phyloP scores from a whole-genome alignment of 305 asterid species.

The Fraxinus greggii region DNA sequence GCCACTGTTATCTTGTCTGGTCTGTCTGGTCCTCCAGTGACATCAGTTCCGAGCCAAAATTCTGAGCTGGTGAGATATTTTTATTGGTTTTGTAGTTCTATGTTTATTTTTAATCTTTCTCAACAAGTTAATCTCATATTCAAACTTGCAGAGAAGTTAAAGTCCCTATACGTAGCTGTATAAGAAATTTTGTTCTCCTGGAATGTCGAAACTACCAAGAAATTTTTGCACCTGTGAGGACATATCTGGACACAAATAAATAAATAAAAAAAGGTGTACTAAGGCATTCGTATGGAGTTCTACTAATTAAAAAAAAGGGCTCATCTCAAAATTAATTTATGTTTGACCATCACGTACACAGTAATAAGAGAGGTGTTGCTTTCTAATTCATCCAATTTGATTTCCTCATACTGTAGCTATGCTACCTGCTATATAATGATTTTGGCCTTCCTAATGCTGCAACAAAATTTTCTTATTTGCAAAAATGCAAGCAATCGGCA shows the following conservation, averaged over 20 bases:
- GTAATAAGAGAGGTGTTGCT: not conserved
- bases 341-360: not conserved
- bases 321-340: not conserved
- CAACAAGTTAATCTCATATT: slow-evolving; percentile 4
- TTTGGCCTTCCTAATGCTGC: not conserved
- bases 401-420: not conserved
- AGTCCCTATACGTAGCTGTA: slow-evolving; percentile 12
- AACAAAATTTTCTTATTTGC: not conserved
- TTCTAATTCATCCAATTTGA: not conserved
- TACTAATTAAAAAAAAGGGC: not conserved
- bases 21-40: slow-evolving; percentile 88
- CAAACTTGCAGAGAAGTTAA: not conserved
- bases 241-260: not conserved
- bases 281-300: not conserved
- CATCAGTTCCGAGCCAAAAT: slow-evolving; percentile 78
- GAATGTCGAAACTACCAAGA: not conserved
- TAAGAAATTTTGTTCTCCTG: not conserved
- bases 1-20: slow-evolving; percentile 93
- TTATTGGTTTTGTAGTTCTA: not conserved
- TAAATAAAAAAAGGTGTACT: not conserved
- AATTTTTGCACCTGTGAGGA: not conserved
- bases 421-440: not conserved
- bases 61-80: slow-evolving; percentile 77
- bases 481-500: not conserved
- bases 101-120: slow-evolving; percentile 14